A percentile compares a stretch with the other conserved stretches of the same genome.
These are phyloP conservation scores for Zygoascus sp. DNA, from an alignment of 1,139 yeast genomes.

Conservation along the genomic window DNA sequence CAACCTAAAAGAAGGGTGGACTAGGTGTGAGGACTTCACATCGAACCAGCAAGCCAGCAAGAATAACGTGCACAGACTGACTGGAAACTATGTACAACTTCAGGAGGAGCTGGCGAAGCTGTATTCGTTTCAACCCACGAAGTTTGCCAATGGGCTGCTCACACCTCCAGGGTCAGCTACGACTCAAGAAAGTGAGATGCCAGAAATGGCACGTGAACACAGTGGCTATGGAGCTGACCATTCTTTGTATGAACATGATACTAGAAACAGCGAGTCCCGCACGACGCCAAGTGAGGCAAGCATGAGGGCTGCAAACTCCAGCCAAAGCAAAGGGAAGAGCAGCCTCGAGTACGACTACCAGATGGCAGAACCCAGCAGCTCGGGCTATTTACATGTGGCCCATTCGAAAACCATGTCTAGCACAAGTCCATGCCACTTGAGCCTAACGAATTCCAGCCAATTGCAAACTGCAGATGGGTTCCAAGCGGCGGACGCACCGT, in stretches of 20 bases:
- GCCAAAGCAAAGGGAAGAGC: too few species aligned
- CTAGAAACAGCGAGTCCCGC: neutral
- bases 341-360: too few species aligned
- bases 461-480: too few species aligned
- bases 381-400: too few species aligned
- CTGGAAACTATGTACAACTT: slow-evolving; percentile 26
- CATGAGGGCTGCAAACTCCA: too few species aligned
- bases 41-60: slow-evolving; percentile 18
- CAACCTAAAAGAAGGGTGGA: slow-evolving; percentile 10
- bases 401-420: too few species aligned
- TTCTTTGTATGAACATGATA: too few species aligned
- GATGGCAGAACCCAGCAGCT: too few species aligned
- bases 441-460: too few species aligned
- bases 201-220: neutral
- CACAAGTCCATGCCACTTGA: too few species aligned
- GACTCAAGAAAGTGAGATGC: neutral
- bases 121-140: slow-evolving; percentile 25
- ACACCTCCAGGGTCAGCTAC: slow-evolving; percentile 19
- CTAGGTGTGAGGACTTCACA: slow-evolving; percentile 30
- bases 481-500: too few species aligned
- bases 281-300: too few species aligned
- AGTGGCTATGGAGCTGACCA: neutral
- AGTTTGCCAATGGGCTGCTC: slow-evolving; percentile 17
- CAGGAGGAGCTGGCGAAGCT: slow-evolving; percentile 21
- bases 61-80: slow-evolving; percentile 23